Percentiles rank a stretch among this genome's conserved stretches.
phyloP scores from a whole-genome alignment of 345 rosid genomes.

The Cardiospermum halicacabum region DNA sequence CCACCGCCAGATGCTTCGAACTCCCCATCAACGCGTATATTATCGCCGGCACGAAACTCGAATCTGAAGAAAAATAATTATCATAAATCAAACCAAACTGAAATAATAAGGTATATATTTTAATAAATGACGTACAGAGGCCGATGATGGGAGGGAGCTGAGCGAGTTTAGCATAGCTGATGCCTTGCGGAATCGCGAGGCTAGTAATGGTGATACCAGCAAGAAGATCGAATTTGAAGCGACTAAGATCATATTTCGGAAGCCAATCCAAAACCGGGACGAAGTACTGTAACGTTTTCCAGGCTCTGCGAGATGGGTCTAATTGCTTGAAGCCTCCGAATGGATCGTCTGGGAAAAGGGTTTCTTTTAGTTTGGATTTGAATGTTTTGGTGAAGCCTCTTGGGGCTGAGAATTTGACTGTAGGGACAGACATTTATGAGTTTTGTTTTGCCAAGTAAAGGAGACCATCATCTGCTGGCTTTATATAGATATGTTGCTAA shows the following conservation, averaged over 20 bases:
- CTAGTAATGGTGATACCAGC: conserved; percentile 91
- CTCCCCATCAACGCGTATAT: conserved; percentile 77
- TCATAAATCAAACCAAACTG: background rate
- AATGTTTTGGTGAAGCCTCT: conserved; percentile 42
- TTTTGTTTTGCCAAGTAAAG: no score
- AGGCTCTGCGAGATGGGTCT: conserved; percentile 14
- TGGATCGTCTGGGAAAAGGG: conserved; percentile 85
- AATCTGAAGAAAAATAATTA: conserved; percentile 35
- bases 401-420: conserved; percentile 51
- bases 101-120: background rate
- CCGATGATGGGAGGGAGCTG: conserved; percentile 74
- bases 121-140: conserved; percentile 45
- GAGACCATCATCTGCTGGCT: no score
- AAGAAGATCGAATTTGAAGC: conserved; percentile 56
- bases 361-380: conserved; percentile 57
- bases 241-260: conserved; percentile 46
- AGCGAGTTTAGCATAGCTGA: conserved; percentile 91
- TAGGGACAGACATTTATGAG: conserved; percentile 8
- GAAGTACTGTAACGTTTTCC: conserved; percentile 50
- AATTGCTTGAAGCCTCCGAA: conserved; percentile 39
- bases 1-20: conserved; percentile 80
- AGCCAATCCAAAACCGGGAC: conserved; percentile 79
- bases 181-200: conserved; percentile 94
- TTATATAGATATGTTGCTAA: no score
- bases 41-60: conserved; percentile 83